These are phyloP conservation scores for Mangifera indica DNA, from an alignment of 345 rosid genomes.

Conservation along the genomic window DNA sequence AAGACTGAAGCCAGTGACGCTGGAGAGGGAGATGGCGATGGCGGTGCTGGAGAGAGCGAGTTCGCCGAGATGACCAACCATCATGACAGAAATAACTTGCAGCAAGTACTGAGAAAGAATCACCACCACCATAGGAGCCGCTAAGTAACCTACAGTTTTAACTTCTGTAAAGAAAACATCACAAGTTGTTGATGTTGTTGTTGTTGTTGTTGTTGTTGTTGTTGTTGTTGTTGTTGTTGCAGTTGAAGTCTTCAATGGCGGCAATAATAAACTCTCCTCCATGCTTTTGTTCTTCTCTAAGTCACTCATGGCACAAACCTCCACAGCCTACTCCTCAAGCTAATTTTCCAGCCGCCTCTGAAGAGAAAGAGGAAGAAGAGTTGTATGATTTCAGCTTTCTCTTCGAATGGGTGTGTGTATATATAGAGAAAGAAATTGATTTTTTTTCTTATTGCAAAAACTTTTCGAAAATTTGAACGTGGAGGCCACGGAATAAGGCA, in stretches of 20 bases:
- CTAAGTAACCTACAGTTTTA: constrained; percentile 48
- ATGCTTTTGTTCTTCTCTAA: not conserved
- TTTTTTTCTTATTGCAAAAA: too few relatives aligned
- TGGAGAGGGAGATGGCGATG: constrained; percentile 61
- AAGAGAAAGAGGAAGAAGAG: too few relatives aligned
- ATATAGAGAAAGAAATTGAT: too few relatives aligned
- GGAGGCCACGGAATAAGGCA: too few relatives aligned
- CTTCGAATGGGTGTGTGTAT: too few relatives aligned
- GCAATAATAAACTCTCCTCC: constrained; percentile 2
- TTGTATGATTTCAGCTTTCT: too few relatives aligned
- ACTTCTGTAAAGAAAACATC: constrained; percentile 37
- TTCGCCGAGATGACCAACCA: constrained; percentile 84
- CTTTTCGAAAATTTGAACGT: too few relatives aligned
- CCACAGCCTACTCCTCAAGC: too few relatives aligned
- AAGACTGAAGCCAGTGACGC: constrained; percentile 72
- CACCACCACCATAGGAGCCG: constrained; percentile 73
- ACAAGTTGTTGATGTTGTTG: not conserved
- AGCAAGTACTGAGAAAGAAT: constrained; percentile 47
- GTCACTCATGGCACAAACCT: not conserved
- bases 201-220: not conserved
- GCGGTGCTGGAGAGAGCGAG: constrained; percentile 76
- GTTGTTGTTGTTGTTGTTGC: not conserved
- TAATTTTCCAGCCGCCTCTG: too few relatives aligned
- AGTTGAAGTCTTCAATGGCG: not conserved
- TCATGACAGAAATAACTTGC: constrained; percentile 62